Conservation (phyloP, 2,329 filamentous ascomycete genomes). For the Penicillium sp. region DNA sequence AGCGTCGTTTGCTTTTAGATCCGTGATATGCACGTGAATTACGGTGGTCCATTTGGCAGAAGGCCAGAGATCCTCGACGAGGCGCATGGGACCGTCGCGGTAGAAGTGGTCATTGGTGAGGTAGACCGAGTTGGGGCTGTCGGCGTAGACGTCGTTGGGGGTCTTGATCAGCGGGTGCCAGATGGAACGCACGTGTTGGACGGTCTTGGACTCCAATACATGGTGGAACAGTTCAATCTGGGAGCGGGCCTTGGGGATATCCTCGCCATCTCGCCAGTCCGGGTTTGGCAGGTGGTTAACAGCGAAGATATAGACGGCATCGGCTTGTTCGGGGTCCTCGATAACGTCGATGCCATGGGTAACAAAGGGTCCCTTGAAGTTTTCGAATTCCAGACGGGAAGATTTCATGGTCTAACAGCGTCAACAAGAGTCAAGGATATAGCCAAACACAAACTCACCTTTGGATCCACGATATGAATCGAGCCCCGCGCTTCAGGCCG, state of each 20-base stretch:
- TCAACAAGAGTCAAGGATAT: background rate
- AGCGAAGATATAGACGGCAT: slow-evolving; percentile 55
- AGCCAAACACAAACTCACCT: slow-evolving; percentile 35
- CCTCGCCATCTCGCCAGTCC: slow-evolving; percentile 17
- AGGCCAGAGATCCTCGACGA: slow-evolving; percentile 45
- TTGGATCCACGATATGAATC: slow-evolving; percentile 51
- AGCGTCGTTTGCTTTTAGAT: slow-evolving; percentile 22
- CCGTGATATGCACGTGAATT: slow-evolving; percentile 43
- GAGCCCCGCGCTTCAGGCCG: slow-evolving; percentile 29
- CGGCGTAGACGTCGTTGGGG: slow-evolving; percentile 55
- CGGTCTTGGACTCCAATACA: slow-evolving; percentile 39
- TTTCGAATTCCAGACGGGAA: slow-evolving; percentile 46
- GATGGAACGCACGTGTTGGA: slow-evolving; percentile 50
- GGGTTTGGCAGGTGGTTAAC: slow-evolving; percentile 56
- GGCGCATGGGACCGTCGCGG: slow-evolving; percentile 45
- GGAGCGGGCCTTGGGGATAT: slow-evolving; percentile 44
- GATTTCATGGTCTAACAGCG: slow-evolving; percentile 43
- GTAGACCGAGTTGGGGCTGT: slow-evolving; percentile 48
- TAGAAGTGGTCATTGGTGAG: slow-evolving; percentile 59
- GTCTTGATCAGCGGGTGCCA: slow-evolving; percentile 51
- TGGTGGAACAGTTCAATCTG: slow-evolving; percentile 57
- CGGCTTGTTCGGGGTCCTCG: slow-evolving; percentile 41
- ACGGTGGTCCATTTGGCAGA: slow-evolving; percentile 48
- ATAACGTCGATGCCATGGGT: slow-evolving; percentile 60
- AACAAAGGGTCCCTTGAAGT: slow-evolving; percentile 51